Evolutionary conservation across 192 early-diverging fungal species (phyloP), one percentile per base, ranked within the genome.

Genomic region (Coemansia sp.): DNA sequence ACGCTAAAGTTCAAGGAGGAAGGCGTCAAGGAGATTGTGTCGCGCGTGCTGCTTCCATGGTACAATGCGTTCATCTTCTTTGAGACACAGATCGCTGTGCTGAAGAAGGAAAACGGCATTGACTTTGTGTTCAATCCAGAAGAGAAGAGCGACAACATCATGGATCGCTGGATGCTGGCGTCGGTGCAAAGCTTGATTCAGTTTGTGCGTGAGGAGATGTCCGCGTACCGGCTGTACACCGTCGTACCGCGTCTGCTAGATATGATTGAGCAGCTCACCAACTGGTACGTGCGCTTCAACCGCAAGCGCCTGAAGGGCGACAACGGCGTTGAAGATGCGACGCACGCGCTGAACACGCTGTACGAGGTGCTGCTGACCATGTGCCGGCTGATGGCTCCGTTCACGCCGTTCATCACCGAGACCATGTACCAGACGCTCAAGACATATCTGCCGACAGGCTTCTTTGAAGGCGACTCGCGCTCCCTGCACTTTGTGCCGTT

Each of bases 251-350:
- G 92, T 38, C 72, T 99, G 69, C 77, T 99, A 59, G 78, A 82
- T 64, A 83, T 96, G 64, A 91, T 99, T 61, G 97, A 99, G 75
- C 84, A 90, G 39, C 85, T 99, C 58, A 99, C 97, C 55, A 99
- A 99, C 83, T 97, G 95, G 95, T 99, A 99, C 79, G 87, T 99
- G 60, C 90, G 95, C 52, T 96, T 97, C 85, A 99, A 99, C 87
- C 92, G 97, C 59, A 91, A 89, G 72, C 89, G 97, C 58, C 79
- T 99, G 70, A 99, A 99, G 86, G 96, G 96, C 55, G 94, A 98
- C 64, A 88, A 90, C 68, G 93, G 97, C 50, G 59, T 86, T 4
- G 93, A 92, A 57, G 96, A 98, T 59, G 87, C 93, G 8, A 83
- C 84, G 21, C 75, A 86, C 57, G 91, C 95, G n/a, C 84, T 97